Percentiles rank a stretch among this genome's conserved stretches.
phyloP scores from a whole-genome alignment of 768 basidiomycete species.

The Leucosporidium yakuticum region DNA sequence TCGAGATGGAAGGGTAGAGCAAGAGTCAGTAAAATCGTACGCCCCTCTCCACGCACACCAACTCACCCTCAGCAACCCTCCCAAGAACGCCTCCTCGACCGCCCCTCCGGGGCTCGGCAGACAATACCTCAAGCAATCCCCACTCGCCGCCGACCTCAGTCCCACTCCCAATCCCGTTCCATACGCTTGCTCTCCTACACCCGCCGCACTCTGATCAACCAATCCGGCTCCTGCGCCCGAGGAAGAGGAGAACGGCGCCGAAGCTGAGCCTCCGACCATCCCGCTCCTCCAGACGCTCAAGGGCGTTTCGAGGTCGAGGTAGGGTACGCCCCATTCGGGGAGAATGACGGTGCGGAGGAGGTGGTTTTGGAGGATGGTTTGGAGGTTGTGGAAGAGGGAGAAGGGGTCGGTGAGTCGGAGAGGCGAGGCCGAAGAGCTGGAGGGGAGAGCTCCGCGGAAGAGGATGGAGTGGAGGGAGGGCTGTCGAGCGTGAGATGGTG shows the following conservation, averaged over 20 bases:
- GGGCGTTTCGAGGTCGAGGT: conserved; percentile 35
- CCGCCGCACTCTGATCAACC: background rate
- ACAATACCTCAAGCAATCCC: conserved; percentile 37
- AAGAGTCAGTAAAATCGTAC: too few relatives aligned
- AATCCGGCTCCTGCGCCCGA: background rate
- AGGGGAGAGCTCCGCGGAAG: conserved; percentile 8
- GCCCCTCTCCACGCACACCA: too few relatives aligned
- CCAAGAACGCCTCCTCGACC: conserved; percentile 35
- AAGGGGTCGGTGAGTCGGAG: conserved; percentile 8
- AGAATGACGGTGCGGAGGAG: conserved; percentile 17
- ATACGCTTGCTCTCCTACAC: background rate
- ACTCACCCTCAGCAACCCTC: conserved; percentile 25
- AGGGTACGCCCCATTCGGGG: conserved; percentile 29
- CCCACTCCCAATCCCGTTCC: background rate
- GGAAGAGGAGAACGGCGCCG: conserved; percentile 3
- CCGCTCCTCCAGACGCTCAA: conserved; percentile 33
- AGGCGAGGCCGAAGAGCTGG: background rate
- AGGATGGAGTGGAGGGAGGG: conserved; percentile 19
- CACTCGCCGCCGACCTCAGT: conserved; percentile 7
- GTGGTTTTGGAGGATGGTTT: conserved; percentile 34
- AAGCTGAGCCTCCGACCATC: conserved; percentile 28
- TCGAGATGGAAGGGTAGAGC: too few relatives aligned
- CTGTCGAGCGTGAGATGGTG: conserved; percentile 1
- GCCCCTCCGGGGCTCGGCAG: conserved; percentile 35
- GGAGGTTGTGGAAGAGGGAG: conserved; percentile 36